phyloP scores from a whole-genome alignment of 805 yeast species.

The Candida arabinofermentans region DNA sequence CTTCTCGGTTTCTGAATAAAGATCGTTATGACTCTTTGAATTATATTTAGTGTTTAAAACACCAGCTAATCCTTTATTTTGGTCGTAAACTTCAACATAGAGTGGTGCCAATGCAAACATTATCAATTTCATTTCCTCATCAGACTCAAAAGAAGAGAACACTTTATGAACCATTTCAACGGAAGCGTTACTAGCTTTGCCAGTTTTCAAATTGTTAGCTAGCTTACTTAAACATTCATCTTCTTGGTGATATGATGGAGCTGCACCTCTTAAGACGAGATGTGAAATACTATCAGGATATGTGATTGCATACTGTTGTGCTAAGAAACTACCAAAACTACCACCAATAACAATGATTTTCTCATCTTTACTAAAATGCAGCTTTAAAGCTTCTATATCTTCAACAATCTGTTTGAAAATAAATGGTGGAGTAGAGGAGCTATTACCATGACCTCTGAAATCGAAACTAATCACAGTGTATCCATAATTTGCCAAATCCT shows the following conservation, averaged over 20 bases:
- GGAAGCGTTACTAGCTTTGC: constrained; percentile 17
- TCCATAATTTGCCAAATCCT: constrained; percentile 14
- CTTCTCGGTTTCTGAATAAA: constrained; percentile 22
- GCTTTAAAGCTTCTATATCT: constrained; percentile 19
- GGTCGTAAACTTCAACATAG: constrained; percentile 19
- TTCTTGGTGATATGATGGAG: constrained; percentile 23
- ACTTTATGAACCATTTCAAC: constrained; percentile 20
- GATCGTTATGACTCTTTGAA: constrained; percentile 20
- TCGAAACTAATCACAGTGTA: constrained; percentile 23
- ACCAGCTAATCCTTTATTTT: constrained; percentile 14
- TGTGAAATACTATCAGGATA: constrained; percentile 14
- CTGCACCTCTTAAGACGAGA: constrained; percentile 22
- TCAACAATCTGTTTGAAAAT: constrained; percentile 21
- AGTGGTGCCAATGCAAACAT: constrained; percentile 25
- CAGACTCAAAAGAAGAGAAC: constrained; percentile 21
- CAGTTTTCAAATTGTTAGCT: constrained; percentile 6
- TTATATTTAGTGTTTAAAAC: constrained; percentile 16
- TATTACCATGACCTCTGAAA: constrained; percentile 23
- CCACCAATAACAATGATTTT: constrained; percentile 22
- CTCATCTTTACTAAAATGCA: constrained; percentile 8
- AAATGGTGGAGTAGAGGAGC: constrained; percentile 20
- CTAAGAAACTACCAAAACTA: constrained; percentile 25
- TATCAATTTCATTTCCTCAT: constrained; percentile 20
- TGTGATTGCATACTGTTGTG: constrained; percentile 24
- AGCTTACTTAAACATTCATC: constrained; percentile 14